Percentiles rank a stretch among this genome's conserved stretches.
These are phyloP conservation scores for Euphorbia corollata DNA, from an alignment of 441 rosid genomes.

Conservation along the genomic window DNA sequence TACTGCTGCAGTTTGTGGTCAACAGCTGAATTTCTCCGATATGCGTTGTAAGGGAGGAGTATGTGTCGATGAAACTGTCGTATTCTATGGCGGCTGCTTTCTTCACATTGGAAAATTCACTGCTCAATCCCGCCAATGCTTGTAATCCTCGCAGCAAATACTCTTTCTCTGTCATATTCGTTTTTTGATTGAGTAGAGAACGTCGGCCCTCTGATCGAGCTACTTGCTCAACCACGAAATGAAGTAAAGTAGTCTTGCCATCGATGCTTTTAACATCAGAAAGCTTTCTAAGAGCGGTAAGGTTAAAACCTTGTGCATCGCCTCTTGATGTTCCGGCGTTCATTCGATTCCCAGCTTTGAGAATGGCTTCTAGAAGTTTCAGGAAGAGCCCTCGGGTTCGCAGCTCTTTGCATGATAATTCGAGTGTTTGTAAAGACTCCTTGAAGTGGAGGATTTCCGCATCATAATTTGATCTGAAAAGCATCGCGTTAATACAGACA, in stretches of 20 bases:
- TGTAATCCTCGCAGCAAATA: constrained; percentile 39
- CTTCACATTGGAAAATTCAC: constrained; percentile 40
- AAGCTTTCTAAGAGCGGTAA: constrained; percentile 45
- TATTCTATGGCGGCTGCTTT: constrained; percentile 43
- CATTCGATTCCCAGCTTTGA: constrained; percentile 61
- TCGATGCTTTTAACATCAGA: constrained; percentile 57
- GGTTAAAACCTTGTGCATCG: constrained; percentile 55
- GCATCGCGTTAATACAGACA: constrained; percentile 44
- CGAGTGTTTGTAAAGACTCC: constrained; percentile 40
- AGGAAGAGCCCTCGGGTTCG: constrained; percentile 43
- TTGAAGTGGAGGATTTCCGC: constrained; percentile 40
- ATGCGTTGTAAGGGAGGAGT: constrained; percentile 28
- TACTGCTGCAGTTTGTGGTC: constrained; percentile 15
- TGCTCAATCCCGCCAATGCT: constrained; percentile 29
- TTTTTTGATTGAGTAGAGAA: constrained; percentile 18
- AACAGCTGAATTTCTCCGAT: constrained; percentile 32
- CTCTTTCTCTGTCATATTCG: constrained; percentile 2
- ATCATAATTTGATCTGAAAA: constrained; percentile 44
- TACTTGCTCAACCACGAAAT: constrained; percentile 60
- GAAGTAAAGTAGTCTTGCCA: constrained; percentile 56
- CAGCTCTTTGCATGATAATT: constrained; percentile 46
- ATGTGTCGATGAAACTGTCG: constrained; percentile 27
- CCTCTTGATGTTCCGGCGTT: constrained; percentile 66
- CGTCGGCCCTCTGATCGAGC: constrained; percentile 45
- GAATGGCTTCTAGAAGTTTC: constrained; percentile 62